phyloP scores from a whole-genome alignment of 257 asterid species.

The Vinca minor region DNA sequence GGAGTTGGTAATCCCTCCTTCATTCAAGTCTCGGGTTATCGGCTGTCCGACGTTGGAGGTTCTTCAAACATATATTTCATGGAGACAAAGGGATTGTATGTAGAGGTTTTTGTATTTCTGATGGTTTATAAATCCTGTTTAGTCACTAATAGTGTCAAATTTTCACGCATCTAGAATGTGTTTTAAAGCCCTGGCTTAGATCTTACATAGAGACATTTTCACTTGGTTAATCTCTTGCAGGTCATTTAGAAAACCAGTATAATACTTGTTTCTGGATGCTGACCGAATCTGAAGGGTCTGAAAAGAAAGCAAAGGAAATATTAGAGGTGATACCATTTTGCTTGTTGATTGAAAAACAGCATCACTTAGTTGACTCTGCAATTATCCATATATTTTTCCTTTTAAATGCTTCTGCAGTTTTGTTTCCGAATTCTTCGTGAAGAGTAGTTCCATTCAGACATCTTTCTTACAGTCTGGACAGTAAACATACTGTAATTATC shows the following conservation, averaged over 20 bases:
- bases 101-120: background rate
- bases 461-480: background rate
- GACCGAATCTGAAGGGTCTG: slow-evolving; percentile 46
- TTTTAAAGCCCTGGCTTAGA: background rate
- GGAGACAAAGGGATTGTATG: slow-evolving; percentile 78
- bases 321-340: slow-evolving; percentile 36
- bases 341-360: background rate
- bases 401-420: background rate
- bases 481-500: background rate
- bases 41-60: slow-evolving; percentile 69
- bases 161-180: background rate
- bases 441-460: background rate
- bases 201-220: background rate
- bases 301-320: slow-evolving; percentile 48
- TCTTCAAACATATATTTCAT: slow-evolving; percentile 75
- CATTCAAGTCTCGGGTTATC: slow-evolving; percentile 58
- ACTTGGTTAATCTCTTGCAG: slow-evolving; percentile 31
- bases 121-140: background rate
- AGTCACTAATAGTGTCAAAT: background rate
- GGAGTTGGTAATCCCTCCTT: slow-evolving; percentile 48
- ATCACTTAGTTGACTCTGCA: background rate
- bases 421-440: background rate
- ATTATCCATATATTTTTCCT: background rate
- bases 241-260: slow-evolving; percentile 55
- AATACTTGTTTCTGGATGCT: slow-evolving; percentile 71